Conservation (phyloP, 208 protist species). For the Crithidia sp. region DNA sequence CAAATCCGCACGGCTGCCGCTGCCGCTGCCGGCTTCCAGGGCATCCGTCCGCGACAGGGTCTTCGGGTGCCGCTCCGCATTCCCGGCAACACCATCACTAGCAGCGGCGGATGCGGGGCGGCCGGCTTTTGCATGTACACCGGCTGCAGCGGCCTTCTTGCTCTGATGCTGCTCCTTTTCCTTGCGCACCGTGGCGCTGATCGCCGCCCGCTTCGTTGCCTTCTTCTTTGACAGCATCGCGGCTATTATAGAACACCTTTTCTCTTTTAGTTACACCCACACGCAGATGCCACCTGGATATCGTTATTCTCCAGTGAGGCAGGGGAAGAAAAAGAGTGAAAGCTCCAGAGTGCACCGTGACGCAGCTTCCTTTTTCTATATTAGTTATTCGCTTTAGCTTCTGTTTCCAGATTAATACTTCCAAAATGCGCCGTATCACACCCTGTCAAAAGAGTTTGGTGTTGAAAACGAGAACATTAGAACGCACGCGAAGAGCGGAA, state of each 20-base stretch:
- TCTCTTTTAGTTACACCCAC: too few relatives aligned
- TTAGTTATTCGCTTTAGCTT: too few relatives aligned
- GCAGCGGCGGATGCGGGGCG: not conserved
- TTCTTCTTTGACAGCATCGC: conserved; percentile 79
- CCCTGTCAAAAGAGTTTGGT: too few relatives aligned
- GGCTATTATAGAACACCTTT: not conserved
- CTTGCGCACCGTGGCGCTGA: conserved; percentile 45
- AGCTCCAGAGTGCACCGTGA: too few relatives aligned
- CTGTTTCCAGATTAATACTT: too few relatives aligned
- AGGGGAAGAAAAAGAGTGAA: too few relatives aligned
- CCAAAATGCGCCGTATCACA: too few relatives aligned
- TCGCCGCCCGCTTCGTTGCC: conserved; percentile 43
- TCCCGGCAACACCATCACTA: not conserved
- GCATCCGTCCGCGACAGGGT: conserved; percentile 34
- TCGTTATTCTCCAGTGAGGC: too few relatives aligned
- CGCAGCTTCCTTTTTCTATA: too few relatives aligned
- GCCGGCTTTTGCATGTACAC: not conserved
- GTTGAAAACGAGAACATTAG: not conserved
- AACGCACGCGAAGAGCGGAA: not conserved
- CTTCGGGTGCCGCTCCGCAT: not conserved
- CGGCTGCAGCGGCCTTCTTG: not conserved
- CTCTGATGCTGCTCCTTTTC: conserved; percentile 24
- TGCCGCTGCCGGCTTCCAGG: conserved; percentile 25
- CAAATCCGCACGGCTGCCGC: conserved; percentile 38
- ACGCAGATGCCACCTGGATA: too few relatives aligned